Evolutionary conservation across 2,329 filamentous ascomycete genomes (phyloP).

Genomic region (Calonectria ilicicola): DNA sequence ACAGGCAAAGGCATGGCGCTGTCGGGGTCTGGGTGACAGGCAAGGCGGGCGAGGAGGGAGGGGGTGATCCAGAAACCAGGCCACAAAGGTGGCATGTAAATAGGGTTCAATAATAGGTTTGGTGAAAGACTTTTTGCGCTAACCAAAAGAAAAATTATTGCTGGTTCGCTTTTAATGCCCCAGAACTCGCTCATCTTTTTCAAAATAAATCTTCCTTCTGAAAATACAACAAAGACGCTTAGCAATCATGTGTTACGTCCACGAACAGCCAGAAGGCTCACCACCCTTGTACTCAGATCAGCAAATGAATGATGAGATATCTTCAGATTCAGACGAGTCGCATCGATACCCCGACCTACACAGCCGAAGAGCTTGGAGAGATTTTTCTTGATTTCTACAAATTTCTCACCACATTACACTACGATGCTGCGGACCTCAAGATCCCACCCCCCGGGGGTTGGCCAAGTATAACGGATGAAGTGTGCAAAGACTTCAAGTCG

Average conservation of each 20-base stretch:
- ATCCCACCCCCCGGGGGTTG: constrained; percentile 47
- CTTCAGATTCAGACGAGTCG: background rate
- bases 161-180: background rate
- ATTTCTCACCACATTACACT: constrained; percentile 48
- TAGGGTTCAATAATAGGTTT: background rate
- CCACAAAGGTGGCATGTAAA: background rate
- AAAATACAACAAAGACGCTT: background rate
- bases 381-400: constrained; percentile 44
- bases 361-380: constrained; percentile 39
- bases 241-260: background rate
- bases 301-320: background rate
- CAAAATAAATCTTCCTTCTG: background rate
- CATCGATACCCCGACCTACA: constrained; percentile 27
- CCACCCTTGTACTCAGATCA: background rate
- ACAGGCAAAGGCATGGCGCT: background rate
- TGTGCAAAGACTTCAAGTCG: constrained; percentile 39
- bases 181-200: background rate
- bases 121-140: background rate
- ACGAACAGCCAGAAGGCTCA: background rate
- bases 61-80: background rate
- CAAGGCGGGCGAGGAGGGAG: background rate
- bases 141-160: background rate
- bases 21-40: background rate
- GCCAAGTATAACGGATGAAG: constrained; percentile 42
- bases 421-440: constrained; percentile 38